Evolutionary conservation across 2,329 filamentous ascomycete genomes (phyloP), one percentile per base, ranked within the genome.

Genomic region (Elsinoe perseae): DNA sequence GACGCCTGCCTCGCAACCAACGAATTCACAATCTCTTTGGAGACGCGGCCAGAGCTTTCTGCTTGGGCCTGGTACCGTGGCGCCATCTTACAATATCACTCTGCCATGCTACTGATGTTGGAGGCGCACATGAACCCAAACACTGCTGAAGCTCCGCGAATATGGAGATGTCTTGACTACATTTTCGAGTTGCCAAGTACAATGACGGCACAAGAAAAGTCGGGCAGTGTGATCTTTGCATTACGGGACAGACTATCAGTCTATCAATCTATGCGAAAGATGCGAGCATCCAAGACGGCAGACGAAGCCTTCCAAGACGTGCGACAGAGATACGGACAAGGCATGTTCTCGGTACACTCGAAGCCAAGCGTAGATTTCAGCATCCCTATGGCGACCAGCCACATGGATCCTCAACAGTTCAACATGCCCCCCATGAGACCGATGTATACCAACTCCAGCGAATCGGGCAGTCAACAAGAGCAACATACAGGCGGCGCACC

Each of bases 51-150:
- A 1, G 72, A 74, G 1, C 62, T 88, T 34, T 68, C 71, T 1
- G 71, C 71, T 1, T 90, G 85, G 85, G 70, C 74, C 1, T 90
- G 87, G 87, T 89, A 89, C 58, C 64, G 64, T 20, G 84, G 85
- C 3, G 84, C 86, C 4, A 80, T 86, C 60, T 83, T 87, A 59
- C 86, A 89, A 65, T 88, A 84, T 66, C 86, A 89, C 64, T 77
- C 80, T 3, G 84, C 85, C 0, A 75, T 90, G 28, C 74, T 90
- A 1, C 73, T 91, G 20, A 75, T 87, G 5, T 79, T 81, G 20
- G 85, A 90, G 65, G 71, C 88, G 3, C 85, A 82, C 65, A 77
- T 78, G 46, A 75, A 77, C 38, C 80, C 82, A 0, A 71, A 77
- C 54, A 74, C 78, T 48, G 75, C 75, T 52, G 77, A 86, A 59